Base-by-base conservation (phyloP, 495 filamentous ascomycete genomes). In the Podospora australis region DNA sequence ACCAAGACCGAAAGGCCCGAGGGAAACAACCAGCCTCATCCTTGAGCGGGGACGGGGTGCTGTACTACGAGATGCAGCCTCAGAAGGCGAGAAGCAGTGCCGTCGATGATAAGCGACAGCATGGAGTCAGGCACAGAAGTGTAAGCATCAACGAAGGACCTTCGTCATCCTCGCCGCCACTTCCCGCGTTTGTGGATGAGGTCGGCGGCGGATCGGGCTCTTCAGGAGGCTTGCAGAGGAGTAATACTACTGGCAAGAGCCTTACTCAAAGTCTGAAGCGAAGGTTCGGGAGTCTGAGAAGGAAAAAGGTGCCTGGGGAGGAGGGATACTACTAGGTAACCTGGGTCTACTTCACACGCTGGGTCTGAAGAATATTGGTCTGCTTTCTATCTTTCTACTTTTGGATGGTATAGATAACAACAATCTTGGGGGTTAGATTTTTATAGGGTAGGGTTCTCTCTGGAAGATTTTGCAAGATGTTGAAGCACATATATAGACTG, bases 241-340 rank as follows among this genome's bases (percentile, higher is more conserved):
- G 61, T 28, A 70, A 67, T 38, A 64, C 66, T 0, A 70, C 60
- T 6, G 62, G 66, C 6, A 64, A 66, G 52, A 61, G 59, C 22
- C 20, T 75, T 8, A 56, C 67, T 1, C 67, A 71, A 38, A 66
- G 64, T 9, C 53, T 78, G 34, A 77, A 71, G 61, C 62, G 64
- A 28, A 57, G 71, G 10, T 64, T 77, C 43, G 71, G 71, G 9
- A 76, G 71, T 43, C 41, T 78, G 23, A 63, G 70, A 21, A 54
- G 59, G 39, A 69, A 56, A 53, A 59, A 56, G 52, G n/a, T n/a
- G n/a, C n/a, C n/a, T n/a, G n/a, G n/a, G n/a, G n/a, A n/a, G n/a
- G n/a, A n/a, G n/a, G n/a, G n/a, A n/a, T n/a, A n/a, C n/a, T n/a
- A n/a, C n/a, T n/a, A n/a, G n/a, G n/a, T n/a, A n/a, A n/a, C n/a